Evolutionary conservation across 257 asterid genomes (phyloP), one percentile per base, ranked within the genome.

Genomic region (Solanum corneliomulleri): DNA sequence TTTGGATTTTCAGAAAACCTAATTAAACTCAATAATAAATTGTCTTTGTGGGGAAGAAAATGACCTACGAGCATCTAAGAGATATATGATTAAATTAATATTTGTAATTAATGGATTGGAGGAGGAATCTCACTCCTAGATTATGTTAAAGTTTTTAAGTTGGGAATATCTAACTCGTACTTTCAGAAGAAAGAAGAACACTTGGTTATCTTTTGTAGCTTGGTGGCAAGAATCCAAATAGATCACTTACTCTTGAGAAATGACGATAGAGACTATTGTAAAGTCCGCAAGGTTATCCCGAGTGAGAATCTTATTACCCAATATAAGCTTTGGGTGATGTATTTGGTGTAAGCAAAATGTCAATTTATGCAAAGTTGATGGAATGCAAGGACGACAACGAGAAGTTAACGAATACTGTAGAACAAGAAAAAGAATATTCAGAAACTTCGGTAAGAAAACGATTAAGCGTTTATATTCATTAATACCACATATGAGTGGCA

Each of bases 331-430:
- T 56, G 9, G 4, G 0, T 56, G 64, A 56, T 56, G 33, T 31
- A 31, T 31, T 31, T 31, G 33, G 33, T 52, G 60, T 15, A 52
- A 52, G 23, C n/a, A 52, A 52, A 52, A 52, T 6, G 9, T 15
- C 9, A 52, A 9, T 16, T 52, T 52, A 52, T 52, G 60, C 60
- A 52, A 52, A 18, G 23, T 0, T 52, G 62, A 18, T 52, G n/a
- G n/a, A 52, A 52, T 18, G 10, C 62, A 6, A 52, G n/a, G 7
- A 52, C 4, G 2, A 1, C 0, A 10, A 52, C 3, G n/a, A 52
- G 62, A 52, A 52, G 23, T 23, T 16, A 2, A 18, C 8, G 60
- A 16, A 6, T 44, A 11, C 11, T 44, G 49, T 44, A 44, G 49
- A 11, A 31, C 33, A 31, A 31, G 33, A 31, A 31, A 3, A 31